Conservation (phyloP, 2,329 filamentous ascomycete genomes). For the Cladorrhinum sp. region DNA sequence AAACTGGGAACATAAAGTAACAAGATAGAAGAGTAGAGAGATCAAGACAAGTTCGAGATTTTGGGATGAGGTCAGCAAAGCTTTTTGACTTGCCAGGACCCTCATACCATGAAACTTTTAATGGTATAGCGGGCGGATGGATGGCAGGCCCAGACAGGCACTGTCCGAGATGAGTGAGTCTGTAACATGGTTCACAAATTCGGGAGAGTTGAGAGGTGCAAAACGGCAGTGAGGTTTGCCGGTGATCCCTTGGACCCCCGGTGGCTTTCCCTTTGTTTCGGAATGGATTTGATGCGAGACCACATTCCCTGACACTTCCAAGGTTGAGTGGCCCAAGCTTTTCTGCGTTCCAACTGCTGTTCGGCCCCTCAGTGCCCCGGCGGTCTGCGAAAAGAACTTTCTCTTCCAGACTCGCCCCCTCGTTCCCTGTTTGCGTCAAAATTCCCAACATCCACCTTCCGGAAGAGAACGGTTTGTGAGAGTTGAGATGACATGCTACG, state of each 20-base stretch:
- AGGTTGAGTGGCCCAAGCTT: constrained; percentile 9
- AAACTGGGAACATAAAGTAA: constrained; percentile 1
- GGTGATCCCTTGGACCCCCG: constrained; percentile 7
- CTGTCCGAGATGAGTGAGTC: constrained; percentile 25
- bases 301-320: constrained; percentile 6
- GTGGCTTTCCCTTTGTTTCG: constrained; percentile 23
- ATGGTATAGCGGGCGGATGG: constrained; percentile 1
- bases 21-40: constrained; percentile 9
- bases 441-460: too few species aligned
- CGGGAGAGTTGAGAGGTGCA: constrained; percentile 12
- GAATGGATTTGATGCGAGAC: constrained; percentile 19
- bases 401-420: too few species aligned
- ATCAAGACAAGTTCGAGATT: constrained; percentile 12
- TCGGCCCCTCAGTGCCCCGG: neutral
- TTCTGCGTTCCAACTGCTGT: neutral
- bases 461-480: neutral
- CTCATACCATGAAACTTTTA: neutral
- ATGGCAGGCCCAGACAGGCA: constrained; percentile 18
- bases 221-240: constrained; percentile 27
- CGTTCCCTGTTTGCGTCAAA: too few species aligned
- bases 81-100: constrained; percentile 18
- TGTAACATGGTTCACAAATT: constrained; percentile 23
- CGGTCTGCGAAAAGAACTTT: neutral
- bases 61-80: constrained; percentile 12
- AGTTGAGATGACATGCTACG: constrained; percentile 1